phyloP scores from a whole-genome alignment of 768 basidiomycete species.

The Crassisporium funariophilum region DNA sequence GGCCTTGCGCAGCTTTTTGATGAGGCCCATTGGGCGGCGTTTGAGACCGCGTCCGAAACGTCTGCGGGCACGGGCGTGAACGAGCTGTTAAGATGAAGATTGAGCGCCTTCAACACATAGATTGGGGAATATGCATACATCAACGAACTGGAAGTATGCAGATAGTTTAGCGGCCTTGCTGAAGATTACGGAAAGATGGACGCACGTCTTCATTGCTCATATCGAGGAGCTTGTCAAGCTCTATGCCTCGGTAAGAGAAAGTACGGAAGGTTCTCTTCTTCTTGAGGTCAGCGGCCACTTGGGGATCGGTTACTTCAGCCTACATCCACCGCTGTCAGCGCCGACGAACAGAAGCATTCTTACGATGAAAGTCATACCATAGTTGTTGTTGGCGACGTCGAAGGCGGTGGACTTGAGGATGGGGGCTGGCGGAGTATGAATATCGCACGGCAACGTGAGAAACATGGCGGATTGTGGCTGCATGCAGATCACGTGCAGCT shows the following conservation, averaged over 20 bases:
- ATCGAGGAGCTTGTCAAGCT: conserved; percentile 98
- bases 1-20: conserved; percentile 99
- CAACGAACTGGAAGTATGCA: conserved; percentile 60
- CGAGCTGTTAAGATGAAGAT: conserved; percentile 57
- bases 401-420: conserved; percentile 24
- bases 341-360: neutral
- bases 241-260: conserved; percentile 97
- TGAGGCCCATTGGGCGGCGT: conserved; percentile 96
- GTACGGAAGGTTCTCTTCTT: conserved; percentile 99
- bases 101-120: conserved; percentile 3
- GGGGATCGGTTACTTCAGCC: conserved; percentile 94
- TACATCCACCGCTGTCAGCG: conserved; percentile 29
- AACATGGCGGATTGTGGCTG: conserved; percentile 41
- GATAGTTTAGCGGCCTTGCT: conserved; percentile 1
- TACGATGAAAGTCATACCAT: conserved; percentile 38
- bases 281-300: conserved; percentile 95
- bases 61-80: conserved; percentile 97
- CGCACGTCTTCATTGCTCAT: conserved; percentile 93
- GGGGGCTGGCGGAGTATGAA: conserved; percentile 34
- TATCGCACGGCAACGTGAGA: conserved; percentile 22
- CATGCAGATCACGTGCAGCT: conserved; percentile 52
- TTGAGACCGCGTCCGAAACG: conserved; percentile 99
- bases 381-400: conserved; percentile 45
- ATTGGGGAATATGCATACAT: conserved; percentile 49
- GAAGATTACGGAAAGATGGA: conserved; percentile 20